These are phyloP conservation scores for Poteriospumella lacustris DNA, from an alignment of 108 stramenopile genomes.

Conservation along the genomic window DNA sequence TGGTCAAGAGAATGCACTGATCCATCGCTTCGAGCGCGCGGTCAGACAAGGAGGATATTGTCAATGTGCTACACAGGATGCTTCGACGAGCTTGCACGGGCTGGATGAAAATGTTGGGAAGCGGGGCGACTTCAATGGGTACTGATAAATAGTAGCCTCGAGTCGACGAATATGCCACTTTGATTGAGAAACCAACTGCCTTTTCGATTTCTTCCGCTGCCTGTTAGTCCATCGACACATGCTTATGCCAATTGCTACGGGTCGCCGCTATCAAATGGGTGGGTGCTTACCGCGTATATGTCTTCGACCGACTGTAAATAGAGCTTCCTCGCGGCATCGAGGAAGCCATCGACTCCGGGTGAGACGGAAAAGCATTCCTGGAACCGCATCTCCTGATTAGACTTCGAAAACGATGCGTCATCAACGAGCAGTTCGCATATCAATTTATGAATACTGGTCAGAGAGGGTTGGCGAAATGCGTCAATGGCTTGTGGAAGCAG, in stretches of 20 bases:
- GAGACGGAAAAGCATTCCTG: conserved; percentile 49
- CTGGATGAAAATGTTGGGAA: conserved; percentile 35
- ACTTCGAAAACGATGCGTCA: conserved; percentile 31
- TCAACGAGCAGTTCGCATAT: conserved; percentile 36
- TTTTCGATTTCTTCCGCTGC: conserved; percentile 6
- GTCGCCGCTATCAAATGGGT: not conserved
- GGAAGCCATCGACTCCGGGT: conserved; percentile 38
- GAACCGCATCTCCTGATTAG: conserved; percentile 32
- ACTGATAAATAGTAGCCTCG: conserved; percentile 35
- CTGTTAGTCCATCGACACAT: not conserved
- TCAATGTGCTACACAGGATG: conserved; percentile 39
- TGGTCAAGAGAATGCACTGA: conserved; percentile 34
- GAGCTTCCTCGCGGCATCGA: conserved; percentile 46
- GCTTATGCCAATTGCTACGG: no score
- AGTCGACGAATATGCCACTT: conserved; percentile 32
- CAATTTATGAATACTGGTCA: conserved; percentile 30
- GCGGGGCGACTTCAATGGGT: conserved; percentile 23
- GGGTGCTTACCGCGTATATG: conserved; percentile 31
- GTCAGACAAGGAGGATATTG: conserved; percentile 42
- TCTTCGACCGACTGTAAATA: conserved; percentile 49
- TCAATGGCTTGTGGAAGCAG: conserved; percentile 2
- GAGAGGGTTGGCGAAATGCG: conserved; percentile 32
- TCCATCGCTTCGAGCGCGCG: conserved; percentile 37
- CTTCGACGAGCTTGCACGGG: conserved; percentile 37
- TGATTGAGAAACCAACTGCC: conserved; percentile 35